Evolutionary conservation across 305 asterid genomes (phyloP), one percentile per base, ranked within the genome.

Genomic region (Andrographis paniculata): DNA sequence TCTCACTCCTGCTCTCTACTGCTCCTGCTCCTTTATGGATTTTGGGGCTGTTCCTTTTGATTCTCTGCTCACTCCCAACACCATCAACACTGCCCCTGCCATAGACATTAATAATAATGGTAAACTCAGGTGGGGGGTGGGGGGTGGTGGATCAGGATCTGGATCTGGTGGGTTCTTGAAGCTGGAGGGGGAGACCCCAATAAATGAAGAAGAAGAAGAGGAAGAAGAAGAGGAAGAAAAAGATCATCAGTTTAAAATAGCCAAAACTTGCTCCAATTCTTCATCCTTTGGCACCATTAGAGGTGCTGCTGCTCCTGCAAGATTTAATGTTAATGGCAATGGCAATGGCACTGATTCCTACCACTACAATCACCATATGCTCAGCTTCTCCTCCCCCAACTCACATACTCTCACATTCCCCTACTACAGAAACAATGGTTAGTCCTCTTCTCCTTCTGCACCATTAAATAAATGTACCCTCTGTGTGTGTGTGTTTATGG

Each of bases 341-440:
- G n/a, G n/a, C n/a, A n/a, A n/a, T n/a, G n/a, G n/a, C 31, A 12
- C 50, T 39, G 75, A 63, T 8, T 77, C 60, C 18, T 8, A 24
- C 30, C 30, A 8, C 30, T 59, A 52, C 14, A 81, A 65, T 9
- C 81, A 65, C 31, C 85, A 79, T 46, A 86, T 82, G 93, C 94
- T 86, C 55, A 72, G 93, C 65, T 89, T 86, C 68, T 73, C 98
- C 20, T 57, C 86, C 16, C 80, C 83, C 8, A 33, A 33, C 38
- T 40, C 80, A 14, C 82, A 68, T 36, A 0, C 27, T 10, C 20
- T 45, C 18, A 36, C 88, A 50, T 56, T 49, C 28, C 68, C 79
- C 54, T 66, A 56, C 51, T 67, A 53, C 20, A 24, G 8, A 69
- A 55, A 14, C 7, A 76, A 23, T 51, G 82, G 53, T 49, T 7